These are phyloP conservation scores for Nemania diffusa DNA, from an alignment of 2,329 filamentous ascomycete genomes.

Conservation along the genomic window DNA sequence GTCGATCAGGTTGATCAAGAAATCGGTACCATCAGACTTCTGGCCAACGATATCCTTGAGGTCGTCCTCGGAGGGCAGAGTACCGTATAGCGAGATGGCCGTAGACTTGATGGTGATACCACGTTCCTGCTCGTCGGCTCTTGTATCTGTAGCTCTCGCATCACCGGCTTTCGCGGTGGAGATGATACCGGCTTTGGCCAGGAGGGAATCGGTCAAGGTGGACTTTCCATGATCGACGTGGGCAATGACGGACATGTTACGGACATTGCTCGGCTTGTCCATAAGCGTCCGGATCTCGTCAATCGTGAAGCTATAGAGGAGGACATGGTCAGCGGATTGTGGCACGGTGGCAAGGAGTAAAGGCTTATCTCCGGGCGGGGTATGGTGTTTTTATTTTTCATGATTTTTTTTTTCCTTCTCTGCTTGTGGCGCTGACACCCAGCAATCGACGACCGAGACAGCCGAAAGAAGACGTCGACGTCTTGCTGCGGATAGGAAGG, in stretches of 20 bases:
- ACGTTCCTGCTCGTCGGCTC: slow-evolving; percentile 98
- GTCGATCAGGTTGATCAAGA: slow-evolving; percentile 99
- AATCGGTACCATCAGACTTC: slow-evolving; percentile 90
- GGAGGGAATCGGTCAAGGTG: slow-evolving; percentile 98
- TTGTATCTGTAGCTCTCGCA: slow-evolving; percentile 94
- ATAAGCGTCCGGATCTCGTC: slow-evolving; percentile 85
- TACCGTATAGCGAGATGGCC: slow-evolving; percentile 96
- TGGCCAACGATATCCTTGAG: slow-evolving; percentile 92
- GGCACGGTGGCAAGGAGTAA: slow-evolving; percentile 38
- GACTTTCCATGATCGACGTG: slow-evolving; percentile 99
- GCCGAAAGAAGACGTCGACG: not conserved
- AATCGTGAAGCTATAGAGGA: slow-evolving; percentile 86
- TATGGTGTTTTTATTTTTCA: slow-evolving; percentile 31
- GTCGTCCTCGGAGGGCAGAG: slow-evolving; percentile 83
- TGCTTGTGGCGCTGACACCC: not conserved
- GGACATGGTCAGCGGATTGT: slow-evolving; percentile 59
- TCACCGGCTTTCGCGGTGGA: slow-evolving; percentile 97
- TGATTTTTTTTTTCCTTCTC: slow-evolving; percentile 21
- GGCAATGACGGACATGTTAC: slow-evolving; percentile 99
- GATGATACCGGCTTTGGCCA: slow-evolving; percentile 99
- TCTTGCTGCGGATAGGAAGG: not conserved
- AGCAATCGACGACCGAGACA: not conserved
- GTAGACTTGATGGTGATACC: slow-evolving; percentile 99
- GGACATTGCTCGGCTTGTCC: slow-evolving; percentile 78
- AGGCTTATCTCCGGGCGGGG: slow-evolving; percentile 56